Conservation (phyloP, 2,329 filamentous ascomycete genomes). For the Epichloe festucae region DNA sequence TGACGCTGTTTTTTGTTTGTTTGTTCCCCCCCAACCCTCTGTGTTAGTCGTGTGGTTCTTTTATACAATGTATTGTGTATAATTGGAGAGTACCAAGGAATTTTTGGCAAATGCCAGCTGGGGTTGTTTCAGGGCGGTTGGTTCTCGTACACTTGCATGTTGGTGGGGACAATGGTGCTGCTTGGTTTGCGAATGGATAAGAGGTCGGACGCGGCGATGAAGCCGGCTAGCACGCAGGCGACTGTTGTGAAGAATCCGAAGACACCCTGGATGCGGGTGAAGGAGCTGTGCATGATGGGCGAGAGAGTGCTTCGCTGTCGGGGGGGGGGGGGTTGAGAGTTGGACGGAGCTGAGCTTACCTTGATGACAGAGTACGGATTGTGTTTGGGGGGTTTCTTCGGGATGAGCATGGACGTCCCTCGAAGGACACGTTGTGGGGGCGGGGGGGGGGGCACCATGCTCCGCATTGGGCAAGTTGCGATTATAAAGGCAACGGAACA, state of each 20-base stretch:
- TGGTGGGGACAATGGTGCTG: conserved; percentile 49
- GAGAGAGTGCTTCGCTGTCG: not conserved
- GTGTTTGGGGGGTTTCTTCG: too few relatives aligned
- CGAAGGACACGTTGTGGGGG: too few relatives aligned
- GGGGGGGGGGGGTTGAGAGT: not conserved
- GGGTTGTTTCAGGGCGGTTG: not conserved
- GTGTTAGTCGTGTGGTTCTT: not conserved
- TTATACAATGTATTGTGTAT: not conserved
- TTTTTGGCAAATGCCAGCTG: not conserved
- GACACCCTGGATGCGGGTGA: conserved; percentile 78
- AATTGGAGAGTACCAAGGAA: not conserved
- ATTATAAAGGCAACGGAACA: too few relatives aligned
- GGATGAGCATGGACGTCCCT: too few relatives aligned
- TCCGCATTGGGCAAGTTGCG: too few relatives aligned
- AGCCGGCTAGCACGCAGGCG: conserved; percentile 62
- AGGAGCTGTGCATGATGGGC: conserved; percentile 67
- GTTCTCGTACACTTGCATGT: conserved; percentile 66
- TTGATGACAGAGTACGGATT: not conserved
- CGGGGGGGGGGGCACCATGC: too few relatives aligned
- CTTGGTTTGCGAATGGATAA: conserved; percentile 54
- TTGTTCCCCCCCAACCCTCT: not conserved
- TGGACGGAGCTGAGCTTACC: not conserved
- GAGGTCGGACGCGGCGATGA: conserved; percentile 73
- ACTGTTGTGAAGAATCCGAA: conserved; percentile 98
- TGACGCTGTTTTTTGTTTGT: conserved; percentile 38